A percentile compares a stretch with the other conserved stretches of the same genome.
These are phyloP conservation scores for Takakia lepidozioides DNA, from an alignment of 225 moss, liverwort and hornwort genomes.

Conservation along the genomic window DNA sequence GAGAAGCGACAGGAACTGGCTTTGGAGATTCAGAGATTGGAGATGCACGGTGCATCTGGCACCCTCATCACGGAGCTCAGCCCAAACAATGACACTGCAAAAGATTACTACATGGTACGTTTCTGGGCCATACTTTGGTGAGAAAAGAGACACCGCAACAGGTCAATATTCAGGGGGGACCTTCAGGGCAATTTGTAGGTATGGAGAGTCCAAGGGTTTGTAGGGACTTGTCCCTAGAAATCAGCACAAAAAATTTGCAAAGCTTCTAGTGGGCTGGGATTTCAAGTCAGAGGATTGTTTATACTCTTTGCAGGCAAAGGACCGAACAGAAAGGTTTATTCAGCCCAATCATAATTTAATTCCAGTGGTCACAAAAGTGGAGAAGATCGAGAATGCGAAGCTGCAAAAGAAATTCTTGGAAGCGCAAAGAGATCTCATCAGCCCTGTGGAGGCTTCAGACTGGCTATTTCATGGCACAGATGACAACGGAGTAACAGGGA, in stretches of 20 bases:
- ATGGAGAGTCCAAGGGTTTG: no score
- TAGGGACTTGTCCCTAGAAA: no score
- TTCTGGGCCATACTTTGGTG: no score
- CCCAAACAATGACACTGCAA: slow-evolving; percentile 18
- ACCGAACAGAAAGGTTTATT: slow-evolving; percentile 15
- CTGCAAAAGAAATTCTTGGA: slow-evolving; percentile 15
- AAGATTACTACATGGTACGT: no score
- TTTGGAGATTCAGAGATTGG: slow-evolving; percentile 10
- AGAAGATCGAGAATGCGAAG: slow-evolving; percentile 15
- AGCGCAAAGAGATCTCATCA: slow-evolving; percentile 19
- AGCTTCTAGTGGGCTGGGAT: no score
- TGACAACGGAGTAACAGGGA: slow-evolving; percentile 5
- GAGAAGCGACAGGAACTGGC: slow-evolving; percentile 12
- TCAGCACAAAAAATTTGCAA: no score
- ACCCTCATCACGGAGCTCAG: slow-evolving; percentile 8
- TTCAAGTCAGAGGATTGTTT: no score
- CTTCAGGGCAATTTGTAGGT: no score
- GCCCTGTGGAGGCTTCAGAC: slow-evolving; percentile 19
- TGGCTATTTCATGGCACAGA: slow-evolving; percentile 33
- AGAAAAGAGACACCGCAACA: no score
- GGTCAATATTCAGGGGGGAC: no score
- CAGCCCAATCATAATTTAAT: slow-evolving; percentile 9
- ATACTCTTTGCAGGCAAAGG: slow-evolving; percentile 28
- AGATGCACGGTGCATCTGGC: slow-evolving; percentile 5
- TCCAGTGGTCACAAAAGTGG: slow-evolving; percentile 16